Evolutionary conservation across 768 basidiomycete genomes (phyloP).

Genomic region (Termitomyces sp.): DNA sequence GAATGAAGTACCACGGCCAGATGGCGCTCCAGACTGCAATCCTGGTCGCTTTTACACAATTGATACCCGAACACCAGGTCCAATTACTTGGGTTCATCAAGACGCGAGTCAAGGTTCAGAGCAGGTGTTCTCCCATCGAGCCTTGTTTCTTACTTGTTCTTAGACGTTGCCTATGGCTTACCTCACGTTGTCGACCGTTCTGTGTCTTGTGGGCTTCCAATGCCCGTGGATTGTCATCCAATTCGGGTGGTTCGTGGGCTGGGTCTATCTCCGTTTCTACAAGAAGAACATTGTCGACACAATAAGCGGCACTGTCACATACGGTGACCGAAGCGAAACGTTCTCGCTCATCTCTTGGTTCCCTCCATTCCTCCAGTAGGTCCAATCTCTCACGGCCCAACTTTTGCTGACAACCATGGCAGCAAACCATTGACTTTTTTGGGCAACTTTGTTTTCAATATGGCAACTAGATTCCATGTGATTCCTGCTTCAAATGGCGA

Average conservation of each 20-base stretch:
- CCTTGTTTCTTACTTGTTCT: slow-evolving; percentile 5
- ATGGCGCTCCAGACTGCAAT: slow-evolving; percentile 86
- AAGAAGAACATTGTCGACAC: slow-evolving; percentile 75
- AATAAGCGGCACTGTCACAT: slow-evolving; percentile 55
- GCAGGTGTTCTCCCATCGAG: neutral
- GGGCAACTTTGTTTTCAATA: slow-evolving; percentile 60
- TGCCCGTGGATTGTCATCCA: slow-evolving; percentile 92
- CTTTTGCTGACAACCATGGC: neutral
- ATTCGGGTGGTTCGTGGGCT: slow-evolving; percentile 97
- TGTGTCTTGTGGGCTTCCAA: slow-evolving; percentile 80
- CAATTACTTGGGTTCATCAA: slow-evolving; percentile 83
- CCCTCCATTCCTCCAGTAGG: slow-evolving; percentile 91
- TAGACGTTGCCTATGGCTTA: slow-evolving; percentile 94
- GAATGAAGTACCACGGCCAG: slow-evolving; percentile 87
- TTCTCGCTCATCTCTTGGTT: slow-evolving; percentile 96
- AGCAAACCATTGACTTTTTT: slow-evolving; percentile 70
- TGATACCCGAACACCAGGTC: slow-evolving; percentile 97
- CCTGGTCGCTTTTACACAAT: slow-evolving; percentile 94
- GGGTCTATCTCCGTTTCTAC: slow-evolving; percentile 96
- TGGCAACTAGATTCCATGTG: slow-evolving; percentile 66
- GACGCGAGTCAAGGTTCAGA: slow-evolving; percentile 83
- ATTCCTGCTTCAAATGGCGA: slow-evolving; percentile 63
- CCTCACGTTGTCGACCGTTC: slow-evolving; percentile 81
- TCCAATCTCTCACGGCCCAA: slow-evolving; percentile 8
- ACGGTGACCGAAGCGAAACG: slow-evolving; percentile 95